Evolutionary conservation across 169 alveolate genomes (phyloP).

Genomic region (Cryptosporidium muris): DNA sequence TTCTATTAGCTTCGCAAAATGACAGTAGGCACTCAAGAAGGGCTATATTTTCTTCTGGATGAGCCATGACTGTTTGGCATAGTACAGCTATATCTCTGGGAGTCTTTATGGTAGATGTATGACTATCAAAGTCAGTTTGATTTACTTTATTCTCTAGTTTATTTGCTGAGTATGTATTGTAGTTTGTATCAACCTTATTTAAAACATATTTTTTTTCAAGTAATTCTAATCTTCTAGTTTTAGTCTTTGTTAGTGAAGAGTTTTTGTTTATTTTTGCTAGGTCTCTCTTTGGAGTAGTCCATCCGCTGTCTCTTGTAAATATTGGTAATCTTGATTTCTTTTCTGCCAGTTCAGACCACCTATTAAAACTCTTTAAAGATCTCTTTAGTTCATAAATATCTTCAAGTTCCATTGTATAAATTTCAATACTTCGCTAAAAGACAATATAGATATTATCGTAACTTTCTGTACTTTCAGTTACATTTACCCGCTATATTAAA

Average conservation of each 20-base stretch:
- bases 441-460: not conserved
- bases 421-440: not conserved
- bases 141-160: not conserved
- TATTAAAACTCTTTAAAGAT: constrained; percentile 5
- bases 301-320: constrained; percentile 33
- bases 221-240: constrained; percentile 23
- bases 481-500: not conserved
- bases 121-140: not conserved
- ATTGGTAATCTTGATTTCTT: constrained; percentile 26
- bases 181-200: constrained; percentile 3
- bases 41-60: constrained; percentile 35
- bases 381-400: constrained; percentile 40
- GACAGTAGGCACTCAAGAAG: constrained; percentile 3
- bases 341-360: constrained; percentile 61
- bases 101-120: constrained; percentile 5
- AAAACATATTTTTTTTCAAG: constrained; percentile 14
- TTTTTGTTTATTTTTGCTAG: not conserved
- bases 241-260: constrained; percentile 10
- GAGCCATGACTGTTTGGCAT: constrained; percentile 46
- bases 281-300: not conserved
- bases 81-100: constrained; percentile 51
- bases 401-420: constrained; percentile 20
- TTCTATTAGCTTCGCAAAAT: constrained; percentile 3
- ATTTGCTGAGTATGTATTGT: not conserved
- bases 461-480: too few species aligned